Base-by-base conservation (phyloP, 768 basidiomycete species). In the Termitomyces eurrhizus region DNA sequence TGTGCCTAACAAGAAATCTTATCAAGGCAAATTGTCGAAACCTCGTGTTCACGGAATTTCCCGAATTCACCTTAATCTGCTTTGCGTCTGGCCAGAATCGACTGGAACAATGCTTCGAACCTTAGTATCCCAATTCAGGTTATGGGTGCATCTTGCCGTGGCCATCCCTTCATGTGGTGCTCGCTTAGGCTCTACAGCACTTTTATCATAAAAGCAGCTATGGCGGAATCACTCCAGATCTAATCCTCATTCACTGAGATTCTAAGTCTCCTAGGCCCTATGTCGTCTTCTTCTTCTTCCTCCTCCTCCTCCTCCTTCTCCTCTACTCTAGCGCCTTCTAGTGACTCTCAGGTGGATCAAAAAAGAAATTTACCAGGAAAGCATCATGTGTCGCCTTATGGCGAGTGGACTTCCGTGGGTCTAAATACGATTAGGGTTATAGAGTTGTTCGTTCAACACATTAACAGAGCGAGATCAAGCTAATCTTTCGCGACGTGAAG, bases 11-110 rank as follows among this genome's bases (percentile, higher is more conserved):
- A 39, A 41, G 39, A 37, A 16, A 41, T 32, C 52, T 53, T 41
- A 54, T 54, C 39, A 53, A 46, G 32, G 48, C 37, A 53, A 53
- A 53, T 39, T 26, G 45, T 45, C 21, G 12, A 32, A 37, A 39
- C 33, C 35, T 35, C 45, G 46, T 62, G 63, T 66, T 62, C 56
- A 42, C 65, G 65, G 65, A 62, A 60, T 60, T 45, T 11, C 35
- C 65, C 65, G 65, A 64, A 52, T 2, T 21, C n/a, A 51, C 35
- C 35, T 46, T 56, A 44, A 50, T 52, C 46, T 33, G 42, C 21
- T 46, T 46, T 45, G 12, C 29, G 9, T 32, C 41, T n/a, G 36
- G 48, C 50, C 32, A 39, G 50, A 9, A 44, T 57, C 55, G 32
- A 58, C 53, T 55, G 49, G 57, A 50, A 63, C 65, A 63, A 63